These are phyloP conservation scores for Beverwykella pulmonaria DNA, from an alignment of 495 filamentous ascomycete genomes.

Conservation along the genomic window DNA sequence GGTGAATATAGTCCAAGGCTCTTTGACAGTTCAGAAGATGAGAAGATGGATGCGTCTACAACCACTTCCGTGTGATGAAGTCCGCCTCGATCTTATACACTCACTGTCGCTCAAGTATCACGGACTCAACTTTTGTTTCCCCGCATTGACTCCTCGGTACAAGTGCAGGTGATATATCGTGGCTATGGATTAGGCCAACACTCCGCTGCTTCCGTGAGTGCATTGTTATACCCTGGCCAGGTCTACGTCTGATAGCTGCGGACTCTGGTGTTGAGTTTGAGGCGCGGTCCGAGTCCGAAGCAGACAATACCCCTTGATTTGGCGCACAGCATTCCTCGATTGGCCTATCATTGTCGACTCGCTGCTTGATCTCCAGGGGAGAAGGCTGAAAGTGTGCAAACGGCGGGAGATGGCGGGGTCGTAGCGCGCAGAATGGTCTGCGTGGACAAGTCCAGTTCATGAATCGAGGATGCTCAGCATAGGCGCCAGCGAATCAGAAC, in stretches of 20 bases:
- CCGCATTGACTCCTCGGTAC: not conserved
- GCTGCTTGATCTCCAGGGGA: constrained; percentile 17
- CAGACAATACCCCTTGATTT: not conserved
- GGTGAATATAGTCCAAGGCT: not conserved
- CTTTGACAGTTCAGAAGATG: not conserved
- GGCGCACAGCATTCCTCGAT: not conserved
- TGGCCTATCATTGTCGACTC: not conserved
- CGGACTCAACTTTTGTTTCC: not conserved
- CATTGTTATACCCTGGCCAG: not conserved
- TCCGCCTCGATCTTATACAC: not conserved
- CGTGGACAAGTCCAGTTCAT: not conserved
- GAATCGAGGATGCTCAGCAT: not conserved
- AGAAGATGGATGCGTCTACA: not conserved
- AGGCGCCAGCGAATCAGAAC: constrained; percentile 12
- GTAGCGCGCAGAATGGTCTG: not conserved
- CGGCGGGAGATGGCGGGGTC: constrained; percentile 9
- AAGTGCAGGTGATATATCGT: constrained; percentile 1
- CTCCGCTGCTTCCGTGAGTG: not conserved
- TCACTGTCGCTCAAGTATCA: not conserved
- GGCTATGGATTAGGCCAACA: not conserved
- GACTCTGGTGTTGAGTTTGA: constrained; percentile 7
- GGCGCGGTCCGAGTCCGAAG: not conserved
- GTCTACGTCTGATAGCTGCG: constrained; percentile 1
- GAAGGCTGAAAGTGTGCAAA: not conserved
- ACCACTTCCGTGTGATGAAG: not conserved